phyloP scores from a whole-genome alignment of 805 yeast species.

The Candida loeiensis region DNA sequence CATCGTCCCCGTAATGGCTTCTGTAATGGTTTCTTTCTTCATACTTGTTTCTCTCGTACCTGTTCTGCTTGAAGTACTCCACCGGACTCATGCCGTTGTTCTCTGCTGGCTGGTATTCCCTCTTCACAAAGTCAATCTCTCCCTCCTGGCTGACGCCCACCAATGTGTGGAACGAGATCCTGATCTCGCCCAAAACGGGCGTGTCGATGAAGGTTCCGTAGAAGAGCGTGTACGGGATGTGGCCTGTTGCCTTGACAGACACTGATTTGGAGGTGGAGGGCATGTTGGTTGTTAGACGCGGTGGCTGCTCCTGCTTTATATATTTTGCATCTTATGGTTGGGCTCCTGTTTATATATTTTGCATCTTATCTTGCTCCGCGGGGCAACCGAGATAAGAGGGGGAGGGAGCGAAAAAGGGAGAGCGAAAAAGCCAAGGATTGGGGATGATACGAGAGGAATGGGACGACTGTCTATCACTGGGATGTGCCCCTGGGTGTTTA shows the following conservation, averaged over 20 bases:
- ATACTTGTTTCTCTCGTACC: too few relatives aligned
- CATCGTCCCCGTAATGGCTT: too few relatives aligned
- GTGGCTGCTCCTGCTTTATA: too few relatives aligned
- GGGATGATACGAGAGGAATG: background rate
- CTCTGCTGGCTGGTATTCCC: conserved; percentile 11
- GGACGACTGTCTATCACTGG: background rate
- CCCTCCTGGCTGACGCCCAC: conserved; percentile 65
- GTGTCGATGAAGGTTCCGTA: conserved; percentile 75
- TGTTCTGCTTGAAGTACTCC: conserved; percentile 17
- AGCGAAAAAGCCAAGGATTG: background rate
- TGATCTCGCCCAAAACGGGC: conserved; percentile 54
- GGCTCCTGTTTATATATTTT: too few relatives aligned
- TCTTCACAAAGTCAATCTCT: conserved; percentile 40
- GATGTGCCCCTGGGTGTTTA: background rate
- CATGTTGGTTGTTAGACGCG: background rate
- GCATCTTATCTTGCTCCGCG: conserved; percentile 2
- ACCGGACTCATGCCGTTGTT: conserved; percentile 12
- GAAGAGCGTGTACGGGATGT: conserved; percentile 42
- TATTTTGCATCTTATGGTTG: background rate
- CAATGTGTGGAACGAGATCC: conserved; percentile 52
- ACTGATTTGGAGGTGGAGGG: background rate
- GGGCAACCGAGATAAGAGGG: background rate
- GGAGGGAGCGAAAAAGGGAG: background rate
- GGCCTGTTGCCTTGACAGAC: conserved; percentile 6
- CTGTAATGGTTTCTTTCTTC: too few relatives aligned